Conservation (phyloP, 129 eudicot genomes). For the Sambucus nigra region DNA sequence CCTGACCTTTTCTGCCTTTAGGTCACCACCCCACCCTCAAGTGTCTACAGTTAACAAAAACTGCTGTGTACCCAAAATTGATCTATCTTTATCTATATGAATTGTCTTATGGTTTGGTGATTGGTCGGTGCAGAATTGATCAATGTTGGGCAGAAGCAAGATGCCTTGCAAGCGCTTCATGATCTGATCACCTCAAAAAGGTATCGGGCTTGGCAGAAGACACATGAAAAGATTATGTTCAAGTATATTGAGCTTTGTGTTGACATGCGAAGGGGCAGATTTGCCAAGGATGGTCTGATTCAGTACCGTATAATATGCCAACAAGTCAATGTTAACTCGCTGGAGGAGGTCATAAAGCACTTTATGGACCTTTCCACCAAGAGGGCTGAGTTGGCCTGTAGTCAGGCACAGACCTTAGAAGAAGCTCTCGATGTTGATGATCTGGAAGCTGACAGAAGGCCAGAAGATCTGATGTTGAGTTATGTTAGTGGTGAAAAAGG, state of each 20-base stretch:
- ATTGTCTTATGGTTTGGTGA: too few species aligned
- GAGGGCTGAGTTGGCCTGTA: conserved; percentile 85
- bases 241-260: conserved; percentile 87
- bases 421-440: conserved; percentile 93
- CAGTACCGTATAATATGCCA: conserved; percentile 92
- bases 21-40: too few species aligned
- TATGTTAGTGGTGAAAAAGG: conserved; percentile 95
- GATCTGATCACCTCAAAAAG: conserved; percentile 82
- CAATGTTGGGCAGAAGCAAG: conserved; percentile 86
- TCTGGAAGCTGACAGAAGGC: conserved; percentile 89
- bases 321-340: conserved; percentile 75
- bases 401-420: conserved; percentile 84
- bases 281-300: conserved; percentile 96
- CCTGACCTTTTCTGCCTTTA: too few species aligned
- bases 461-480: conserved; percentile 91
- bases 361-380: conserved; percentile 90
- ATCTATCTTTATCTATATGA: too few species aligned
- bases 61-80: too few species aligned
- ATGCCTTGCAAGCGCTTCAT: conserved; percentile 83
- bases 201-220: conserved; percentile 86
- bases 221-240: conserved; percentile 84
- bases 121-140: conserved; percentile 91
- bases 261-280: conserved; percentile 89
- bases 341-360: conserved; percentile 94
- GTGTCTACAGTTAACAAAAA: too few species aligned